Evolutionary conservation across 768 basidiomycete species (phyloP), one percentile per base, ranked within the genome.

Genomic region (Butyriboletus loyo): DNA sequence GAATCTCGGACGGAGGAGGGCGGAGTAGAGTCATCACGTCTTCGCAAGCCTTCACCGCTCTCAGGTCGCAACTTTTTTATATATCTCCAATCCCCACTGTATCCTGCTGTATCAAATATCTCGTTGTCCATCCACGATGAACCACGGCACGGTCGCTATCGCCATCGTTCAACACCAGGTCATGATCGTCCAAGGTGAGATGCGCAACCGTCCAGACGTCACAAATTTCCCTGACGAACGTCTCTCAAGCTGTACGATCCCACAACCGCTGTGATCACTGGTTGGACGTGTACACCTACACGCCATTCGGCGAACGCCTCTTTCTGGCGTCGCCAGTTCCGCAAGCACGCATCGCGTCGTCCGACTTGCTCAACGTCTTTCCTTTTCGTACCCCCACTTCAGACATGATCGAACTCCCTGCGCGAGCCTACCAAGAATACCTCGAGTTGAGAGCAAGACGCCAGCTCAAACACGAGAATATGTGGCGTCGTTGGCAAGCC

Each of bases 91-190:
- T 31, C 13, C 30, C 28, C 28, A 5, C 5, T 34, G 17, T 43
- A 34, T 25, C 36, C 36, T 49, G 35, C 39, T 68, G 61, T 67
- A 63, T 63, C 60, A 49, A 48, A 30, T 44, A 44, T 22, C 28
- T 5, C 14, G 7, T 7, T 7, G 19, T 36, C 35, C 19, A 22
- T 50, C 35, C 35, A 75, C 54, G 32, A 64, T 83, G 75, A 69
- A 77, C 58, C 68, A 80, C 63, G 83, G 86, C 46, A 77, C 80
- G 36, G 70, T 87, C 53, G 87, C 85, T 46, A 78, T 88, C 51
- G 87, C 87, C 21, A 63, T 87, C 52, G 83, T 88, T 41, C 81
- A 83, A 57, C 81, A 79, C 60, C 80, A 83, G 64, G 81, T 89
- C 31, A 80, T 79, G 75, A 65, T 89, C 54, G 82, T 87, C 24